These are phyloP conservation scores for Boletus rubroflammeus DNA, from an alignment of 768 basidiomycete genomes.

Conservation along the genomic window DNA sequence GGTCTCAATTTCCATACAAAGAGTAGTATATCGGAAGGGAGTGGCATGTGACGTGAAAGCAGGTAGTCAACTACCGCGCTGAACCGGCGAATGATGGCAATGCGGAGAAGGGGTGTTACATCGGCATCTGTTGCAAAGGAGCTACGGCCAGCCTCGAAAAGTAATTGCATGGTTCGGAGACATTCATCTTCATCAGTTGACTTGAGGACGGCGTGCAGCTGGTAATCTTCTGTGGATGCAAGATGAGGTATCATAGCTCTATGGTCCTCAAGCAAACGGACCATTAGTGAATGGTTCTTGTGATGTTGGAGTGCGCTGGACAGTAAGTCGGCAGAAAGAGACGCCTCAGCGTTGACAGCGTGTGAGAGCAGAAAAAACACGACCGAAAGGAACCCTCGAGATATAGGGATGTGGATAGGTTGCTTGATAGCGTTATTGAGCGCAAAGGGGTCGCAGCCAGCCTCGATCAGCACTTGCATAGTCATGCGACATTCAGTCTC, in stretches of 20 bases:
- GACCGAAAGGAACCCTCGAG: not conserved
- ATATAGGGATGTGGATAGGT: not conserved
- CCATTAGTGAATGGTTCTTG: fast-evolving
- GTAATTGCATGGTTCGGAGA: not conserved
- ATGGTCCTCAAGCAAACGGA: not conserved
- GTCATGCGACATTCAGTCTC: not conserved
- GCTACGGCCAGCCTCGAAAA: not conserved
- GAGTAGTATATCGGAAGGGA: not conserved
- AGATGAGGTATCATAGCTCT: not conserved
- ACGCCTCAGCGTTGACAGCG: too few species aligned
- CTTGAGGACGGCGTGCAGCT: not conserved
- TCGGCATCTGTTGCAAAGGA: too few species aligned
- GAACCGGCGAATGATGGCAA: not conserved
- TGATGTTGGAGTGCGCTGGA: fast-evolving
- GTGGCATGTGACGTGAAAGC: not conserved
- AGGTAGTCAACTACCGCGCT: not conserved
- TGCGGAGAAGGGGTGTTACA: not conserved
- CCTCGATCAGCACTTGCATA: not conserved
- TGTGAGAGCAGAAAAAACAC: not conserved
- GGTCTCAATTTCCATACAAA: not conserved
- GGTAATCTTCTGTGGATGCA: not conserved
- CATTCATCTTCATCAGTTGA: not conserved
- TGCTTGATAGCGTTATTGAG: not conserved
- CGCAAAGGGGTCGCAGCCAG: not conserved
- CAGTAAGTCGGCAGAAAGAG: too few species aligned